Evolutionary conservation across 2,329 filamentous ascomycete species (phyloP).

Genomic region (Aspergillus uvarum): DNA sequence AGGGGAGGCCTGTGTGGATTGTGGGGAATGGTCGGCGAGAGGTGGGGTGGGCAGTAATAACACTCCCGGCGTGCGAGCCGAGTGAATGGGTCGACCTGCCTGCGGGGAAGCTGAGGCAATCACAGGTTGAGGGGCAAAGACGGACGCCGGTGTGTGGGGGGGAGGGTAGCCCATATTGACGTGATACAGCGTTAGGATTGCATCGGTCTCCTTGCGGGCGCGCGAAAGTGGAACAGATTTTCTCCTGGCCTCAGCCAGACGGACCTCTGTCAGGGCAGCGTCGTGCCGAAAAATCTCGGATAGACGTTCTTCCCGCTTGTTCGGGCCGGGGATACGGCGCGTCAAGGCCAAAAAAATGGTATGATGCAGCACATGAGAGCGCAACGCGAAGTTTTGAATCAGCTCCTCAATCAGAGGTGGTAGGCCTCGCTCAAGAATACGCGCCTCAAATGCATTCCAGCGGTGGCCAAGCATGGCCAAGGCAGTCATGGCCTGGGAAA

Average conservation of each 20-base stretch:
- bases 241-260: background rate
- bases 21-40: conserved; percentile 4
- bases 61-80: background rate
- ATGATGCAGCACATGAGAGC: conserved; percentile 53
- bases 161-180: background rate
- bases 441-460: conserved; percentile 42
- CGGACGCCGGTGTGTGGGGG: background rate
- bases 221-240: background rate
- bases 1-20: background rate
- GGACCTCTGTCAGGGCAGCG: background rate
- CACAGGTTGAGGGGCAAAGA: background rate
- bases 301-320: conserved; percentile 15
- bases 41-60: background rate
- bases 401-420: conserved; percentile 62
- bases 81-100: background rate
- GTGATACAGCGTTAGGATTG: conserved; percentile 5
- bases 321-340: conserved; percentile 25
- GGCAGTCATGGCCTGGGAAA: conserved; percentile 46
- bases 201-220: background rate
- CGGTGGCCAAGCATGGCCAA: conserved; percentile 45
- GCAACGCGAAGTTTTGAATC: conserved; percentile 47
- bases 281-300: conserved; percentile 22
- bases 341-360: conserved; percentile 51
- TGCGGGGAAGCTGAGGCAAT: background rate
- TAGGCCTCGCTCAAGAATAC: conserved; percentile 40